Evolutionary conservation across 2,329 filamentous ascomycete species (phyloP).

Genomic region (Leptodontidium sp.): DNA sequence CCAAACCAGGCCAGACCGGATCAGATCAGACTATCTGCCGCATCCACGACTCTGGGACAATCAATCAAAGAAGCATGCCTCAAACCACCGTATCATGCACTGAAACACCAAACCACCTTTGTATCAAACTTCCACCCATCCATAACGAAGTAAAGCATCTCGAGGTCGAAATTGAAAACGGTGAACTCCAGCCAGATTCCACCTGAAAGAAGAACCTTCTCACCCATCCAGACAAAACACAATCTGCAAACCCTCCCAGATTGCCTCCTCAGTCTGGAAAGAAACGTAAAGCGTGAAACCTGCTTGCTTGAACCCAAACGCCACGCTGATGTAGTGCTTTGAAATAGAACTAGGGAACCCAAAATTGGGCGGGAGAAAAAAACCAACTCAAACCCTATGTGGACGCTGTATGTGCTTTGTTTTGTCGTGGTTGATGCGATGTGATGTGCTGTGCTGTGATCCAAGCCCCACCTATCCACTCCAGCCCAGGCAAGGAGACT

Average conservation of each 20-base stretch:
- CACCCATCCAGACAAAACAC: neutral
- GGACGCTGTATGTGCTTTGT: conserved; percentile 14
- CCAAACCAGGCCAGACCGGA: neutral
- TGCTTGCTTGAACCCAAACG: conserved; percentile 16
- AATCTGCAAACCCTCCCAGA: conserved; percentile 11
- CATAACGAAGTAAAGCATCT: neutral
- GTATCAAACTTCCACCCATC: neutral
- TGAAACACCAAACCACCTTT: neutral
- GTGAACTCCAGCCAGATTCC: neutral
- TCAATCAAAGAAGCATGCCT: neutral
- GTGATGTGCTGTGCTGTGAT: conserved; percentile 10
- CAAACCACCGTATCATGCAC: neutral
- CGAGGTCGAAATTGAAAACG: too few relatives aligned
- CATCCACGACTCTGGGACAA: too few relatives aligned
- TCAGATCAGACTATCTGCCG: neutral
- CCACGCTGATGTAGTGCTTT: conserved; percentile 17
- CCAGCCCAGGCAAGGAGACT: neutral
- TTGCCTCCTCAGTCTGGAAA: neutral
- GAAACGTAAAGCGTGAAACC: neutral
- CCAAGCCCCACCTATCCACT: neutral
- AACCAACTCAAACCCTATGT: conserved; percentile 1
- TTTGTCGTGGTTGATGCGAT: neutral
- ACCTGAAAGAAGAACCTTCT: neutral
- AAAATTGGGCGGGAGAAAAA: neutral
- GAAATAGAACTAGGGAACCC: neutral